phyloP scores from a whole-genome alignment of 192 early-diverging fungal genomes.

The Backusella luteola region DNA sequence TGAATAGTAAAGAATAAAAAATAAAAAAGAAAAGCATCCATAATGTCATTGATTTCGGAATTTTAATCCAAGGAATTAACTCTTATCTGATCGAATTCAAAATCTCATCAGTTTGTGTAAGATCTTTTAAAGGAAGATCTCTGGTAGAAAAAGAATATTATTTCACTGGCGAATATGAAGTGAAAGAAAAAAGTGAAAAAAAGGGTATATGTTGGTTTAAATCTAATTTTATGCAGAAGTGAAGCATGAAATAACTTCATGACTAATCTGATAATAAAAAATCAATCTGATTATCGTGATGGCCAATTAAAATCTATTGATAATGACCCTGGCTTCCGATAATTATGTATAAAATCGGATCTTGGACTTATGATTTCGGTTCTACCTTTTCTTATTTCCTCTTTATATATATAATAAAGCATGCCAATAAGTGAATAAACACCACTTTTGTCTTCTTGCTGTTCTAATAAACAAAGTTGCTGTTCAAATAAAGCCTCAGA shows the following conservation, averaged over 20 bases:
- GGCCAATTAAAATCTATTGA: not conserved
- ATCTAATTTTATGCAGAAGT: not conserved
- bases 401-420: not conserved
- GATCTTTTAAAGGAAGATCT: not conserved
- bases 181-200: not conserved
- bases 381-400: not conserved
- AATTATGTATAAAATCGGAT: not conserved
- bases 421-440: conserved; percentile 6
- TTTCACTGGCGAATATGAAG: too few species aligned
- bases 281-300: not conserved
- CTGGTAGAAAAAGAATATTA: not conserved
- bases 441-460: not conserved
- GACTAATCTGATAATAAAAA: not conserved
- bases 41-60: not conserved
- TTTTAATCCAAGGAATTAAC: not conserved
- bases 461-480: not conserved
- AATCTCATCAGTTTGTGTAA: not conserved
- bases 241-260: not conserved
- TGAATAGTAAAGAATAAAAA: conserved; percentile 34
- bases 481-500: not conserved
- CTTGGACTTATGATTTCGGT: not conserved
- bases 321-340: not conserved
- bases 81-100: not conserved
- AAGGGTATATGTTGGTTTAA: not conserved
- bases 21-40: not conserved